Evolutionary conservation across 768 basidiomycete genomes (phyloP), one percentile per base, ranked within the genome.

Genomic region (Sarcodon sp.): DNA sequence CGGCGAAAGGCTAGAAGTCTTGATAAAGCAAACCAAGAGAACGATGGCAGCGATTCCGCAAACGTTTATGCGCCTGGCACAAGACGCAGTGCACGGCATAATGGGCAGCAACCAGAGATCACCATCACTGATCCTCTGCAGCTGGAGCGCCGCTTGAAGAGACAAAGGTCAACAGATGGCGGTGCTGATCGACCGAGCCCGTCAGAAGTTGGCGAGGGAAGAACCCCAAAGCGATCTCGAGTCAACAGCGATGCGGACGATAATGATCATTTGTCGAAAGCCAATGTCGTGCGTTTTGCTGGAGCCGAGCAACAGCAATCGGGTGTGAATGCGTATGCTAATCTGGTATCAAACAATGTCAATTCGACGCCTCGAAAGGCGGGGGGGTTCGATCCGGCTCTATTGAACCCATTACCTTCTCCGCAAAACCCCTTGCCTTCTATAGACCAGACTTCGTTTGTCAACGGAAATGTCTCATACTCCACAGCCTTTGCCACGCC

Each of bases 101-200:
- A 78, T 57, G 88, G 88, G 1, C 73, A 75, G 48, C 68, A 77
- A 48, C 82, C 79, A 3, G 87, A 91, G 57, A 64, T 84, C 34
- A 54, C 70, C 6, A 83, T 87, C 48, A 86, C 83, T 2, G 88
- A 88, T 57, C 82, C 83, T 12, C 72, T 78, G 27, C 72, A 77
- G 55, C 68, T 91, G 6, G 88, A 90, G 63, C 73, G 88, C 31
- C 67, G 74, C 50, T 65, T 87, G 57, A 89, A 89, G 69, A 64
- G 87, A 51, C 76, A 79, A 55, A 73, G 87, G 6, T 71, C 77
- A 1, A 72, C 75, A 27, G 76, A 76, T 32, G 71, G 71, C 31
- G 70, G 66, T 18, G 76, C 60, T 10, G 49, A 75, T 44, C 62
- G 61, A 66, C 72, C 16, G 15, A 51, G 63, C 32, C 77, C 78